Conservation (phyloP, 2,329 filamentous ascomycete species). For the Epichloe uncinata region DNA sequence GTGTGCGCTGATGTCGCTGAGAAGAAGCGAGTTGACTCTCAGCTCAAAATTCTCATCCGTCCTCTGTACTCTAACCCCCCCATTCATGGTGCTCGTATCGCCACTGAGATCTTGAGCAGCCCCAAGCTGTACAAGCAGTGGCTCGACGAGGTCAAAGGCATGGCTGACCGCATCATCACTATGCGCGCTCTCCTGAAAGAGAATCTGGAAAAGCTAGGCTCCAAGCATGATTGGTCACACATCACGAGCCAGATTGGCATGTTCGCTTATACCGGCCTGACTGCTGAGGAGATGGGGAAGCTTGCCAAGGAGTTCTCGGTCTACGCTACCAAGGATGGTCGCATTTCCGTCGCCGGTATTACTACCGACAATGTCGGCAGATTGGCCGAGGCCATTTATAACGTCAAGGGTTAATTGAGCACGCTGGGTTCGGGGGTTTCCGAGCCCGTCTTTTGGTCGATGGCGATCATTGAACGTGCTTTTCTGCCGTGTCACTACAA, state of each 20-base stretch:
- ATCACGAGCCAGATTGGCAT: conserved; percentile 99
- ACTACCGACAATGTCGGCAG: conserved; percentile 66
- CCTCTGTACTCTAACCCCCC: conserved; percentile 99
- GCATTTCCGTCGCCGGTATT: conserved; percentile 78
- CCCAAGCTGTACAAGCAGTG: conserved; percentile 79
- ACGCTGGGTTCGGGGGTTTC: neutral
- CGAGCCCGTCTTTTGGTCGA: neutral
- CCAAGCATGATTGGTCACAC: conserved; percentile 96
- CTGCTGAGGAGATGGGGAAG: conserved; percentile 76
- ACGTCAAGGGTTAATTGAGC: conserved; percentile 52
- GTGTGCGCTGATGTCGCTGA: conserved; percentile 75
- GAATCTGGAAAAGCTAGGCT: conserved; percentile 88
- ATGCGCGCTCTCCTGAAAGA: conserved; percentile 92
- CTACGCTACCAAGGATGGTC: conserved; percentile 87
- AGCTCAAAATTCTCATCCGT: conserved; percentile 96
- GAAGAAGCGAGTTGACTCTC: conserved; percentile 90
- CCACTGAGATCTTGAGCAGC: conserved; percentile 82
- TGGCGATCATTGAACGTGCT: neutral
- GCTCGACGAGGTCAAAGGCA: conserved; percentile 92
- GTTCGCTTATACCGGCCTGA: conserved; percentile 97
- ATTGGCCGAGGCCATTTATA: conserved; percentile 72
- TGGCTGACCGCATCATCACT: conserved; percentile 98
- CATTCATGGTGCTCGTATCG: conserved; percentile 89
- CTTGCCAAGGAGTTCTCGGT: conserved; percentile 94
- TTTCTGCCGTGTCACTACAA: too few relatives aligned